phyloP scores from a whole-genome alignment of 805 yeast genomes.

The Saccharomycopsis sp. region DNA sequence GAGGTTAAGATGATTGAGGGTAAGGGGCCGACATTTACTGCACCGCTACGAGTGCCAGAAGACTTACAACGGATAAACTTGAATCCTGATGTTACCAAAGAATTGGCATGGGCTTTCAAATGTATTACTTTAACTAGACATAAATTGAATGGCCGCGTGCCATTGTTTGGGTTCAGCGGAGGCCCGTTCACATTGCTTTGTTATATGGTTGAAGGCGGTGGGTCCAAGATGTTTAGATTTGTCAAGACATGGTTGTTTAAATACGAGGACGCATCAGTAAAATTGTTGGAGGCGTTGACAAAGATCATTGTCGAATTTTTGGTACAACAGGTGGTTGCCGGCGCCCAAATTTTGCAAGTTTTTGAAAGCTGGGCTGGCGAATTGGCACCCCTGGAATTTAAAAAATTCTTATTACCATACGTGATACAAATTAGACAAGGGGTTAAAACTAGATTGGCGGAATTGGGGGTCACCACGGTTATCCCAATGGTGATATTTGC shows the following conservation, averaged over 20 bases:
- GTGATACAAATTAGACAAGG: constrained; percentile 66
- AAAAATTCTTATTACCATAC: constrained; percentile 84
- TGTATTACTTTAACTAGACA: constrained; percentile 88
- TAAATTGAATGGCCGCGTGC: constrained; percentile 84
- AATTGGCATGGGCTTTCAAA: constrained; percentile 89
- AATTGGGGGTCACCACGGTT: constrained; percentile 60
- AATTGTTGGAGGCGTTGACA: constrained; percentile 67
- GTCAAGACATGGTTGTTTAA: constrained; percentile 90
- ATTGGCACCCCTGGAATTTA: constrained; percentile 82
- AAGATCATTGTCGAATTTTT: constrained; percentile 88
- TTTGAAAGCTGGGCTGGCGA: constrained; percentile 99
- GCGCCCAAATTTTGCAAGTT: constrained; percentile 96
- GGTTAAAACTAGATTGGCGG: constrained; percentile 35
- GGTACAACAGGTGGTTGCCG: constrained; percentile 92
- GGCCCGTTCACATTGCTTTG: constrained; percentile 98
- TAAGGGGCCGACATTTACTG: constrained; percentile 87
- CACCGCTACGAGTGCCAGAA: constrained; percentile 70
- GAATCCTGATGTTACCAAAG: constrained; percentile 65
- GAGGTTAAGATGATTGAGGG: constrained; percentile 90
- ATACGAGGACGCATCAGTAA: constrained; percentile 64
- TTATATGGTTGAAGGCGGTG: constrained; percentile 97
- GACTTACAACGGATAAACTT: constrained; percentile 57
- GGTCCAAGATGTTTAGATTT: constrained; percentile 82
- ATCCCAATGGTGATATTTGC: constrained; percentile 90
- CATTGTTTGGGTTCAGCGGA: constrained; percentile 91